Evolutionary conservation across 352 stramenopile species (phyloP), one percentile per base, ranked within the genome.

Genomic region (Globisporangium middletonii): DNA sequence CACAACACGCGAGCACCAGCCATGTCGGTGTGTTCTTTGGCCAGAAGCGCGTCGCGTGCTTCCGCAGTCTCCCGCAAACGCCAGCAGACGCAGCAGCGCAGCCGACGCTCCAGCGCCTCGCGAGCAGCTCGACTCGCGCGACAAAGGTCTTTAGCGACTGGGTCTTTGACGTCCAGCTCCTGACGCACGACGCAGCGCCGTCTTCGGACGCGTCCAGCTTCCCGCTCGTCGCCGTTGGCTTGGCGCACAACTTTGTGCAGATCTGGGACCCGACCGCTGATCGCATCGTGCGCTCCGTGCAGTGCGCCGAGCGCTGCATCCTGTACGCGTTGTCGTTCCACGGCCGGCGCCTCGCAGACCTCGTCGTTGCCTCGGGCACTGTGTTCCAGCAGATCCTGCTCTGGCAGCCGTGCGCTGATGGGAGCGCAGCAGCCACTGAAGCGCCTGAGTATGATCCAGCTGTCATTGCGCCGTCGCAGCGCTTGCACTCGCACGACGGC

Each of bases 341-440:
- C 51, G 83, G 86, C n/a, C 77, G 86, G 28, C 64, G 55, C 3
- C 23, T 72, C 13, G 67, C 79, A 13, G 66, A 84, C 19, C 69
- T 95, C 19, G 53, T 91, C 6, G 79, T 94, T 26, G 86, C 86
- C 37, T 87, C 86, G 0, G 86, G 86, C 23, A 95, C 86, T 0
- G 84, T 95, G 4, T 94, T 92, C 56, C 86, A 94, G 67, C 81
- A 93, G 45, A 88, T 95, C 51, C 62, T 95, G 53, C 55, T 95
- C 43, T 95, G 86, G 86, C 72, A 78, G 53, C 71, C 81, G 37
- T 62, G 30, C 19, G 9, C 62, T 63, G 62, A 58, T 4, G 12
- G 5, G 23, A 60, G 11, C 63, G 26, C n/a, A 26, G 7, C n/a
- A 60, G 28, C 47, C 57, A 42, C 19, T 51, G 50, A 11, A 16